Evolutionary conservation across 495 filamentous ascomycete species (phyloP).

Genomic region (Tuber borchii): DNA sequence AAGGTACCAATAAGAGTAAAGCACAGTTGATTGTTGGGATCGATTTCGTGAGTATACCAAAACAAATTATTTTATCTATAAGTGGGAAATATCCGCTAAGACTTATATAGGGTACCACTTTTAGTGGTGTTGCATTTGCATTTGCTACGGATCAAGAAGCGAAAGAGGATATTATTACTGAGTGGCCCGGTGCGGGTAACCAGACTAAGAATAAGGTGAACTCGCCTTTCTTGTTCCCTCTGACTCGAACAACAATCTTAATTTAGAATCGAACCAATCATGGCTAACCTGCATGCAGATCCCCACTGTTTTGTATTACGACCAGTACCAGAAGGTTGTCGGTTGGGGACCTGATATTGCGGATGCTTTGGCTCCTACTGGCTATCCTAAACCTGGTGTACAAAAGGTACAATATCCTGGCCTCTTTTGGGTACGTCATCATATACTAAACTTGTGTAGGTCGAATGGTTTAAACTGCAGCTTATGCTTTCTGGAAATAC

Average conservation of each 20-base stretch:
- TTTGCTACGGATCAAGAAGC: slow-evolving; percentile 72
- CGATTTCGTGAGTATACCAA: slow-evolving; percentile 59
- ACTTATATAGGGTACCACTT: slow-evolving; percentile 58
- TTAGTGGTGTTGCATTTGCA: slow-evolving; percentile 71
- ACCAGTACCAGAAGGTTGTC: slow-evolving; percentile 75
- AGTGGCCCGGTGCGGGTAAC: slow-evolving; percentile 72
- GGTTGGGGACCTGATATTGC: slow-evolving; percentile 77
- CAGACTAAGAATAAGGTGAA: slow-evolving; percentile 68
- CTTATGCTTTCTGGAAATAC: slow-evolving; percentile 75
- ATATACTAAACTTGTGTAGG: slow-evolving; percentile 36
- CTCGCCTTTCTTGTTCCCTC: background rate
- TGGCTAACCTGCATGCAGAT: slow-evolving; percentile 49
- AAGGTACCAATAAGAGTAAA: slow-evolving; percentile 74
- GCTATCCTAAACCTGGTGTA: slow-evolving; percentile 71
- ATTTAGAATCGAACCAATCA: slow-evolving; percentile 2
- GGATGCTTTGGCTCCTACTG: slow-evolving; percentile 69
- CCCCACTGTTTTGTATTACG: slow-evolving; percentile 73
- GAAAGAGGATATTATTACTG: slow-evolving; percentile 71
- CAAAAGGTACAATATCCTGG: slow-evolving; percentile 50
- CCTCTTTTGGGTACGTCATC: background rate
- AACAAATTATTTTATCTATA: background rate
- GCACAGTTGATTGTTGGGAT: slow-evolving; percentile 75
- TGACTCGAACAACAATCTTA: background rate
- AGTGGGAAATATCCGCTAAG: slow-evolving; percentile 3
- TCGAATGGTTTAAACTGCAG: slow-evolving; percentile 80